Base-by-base conservation (phyloP, 148 eudicot species). In the Rhododendron mucronatum region DNA sequence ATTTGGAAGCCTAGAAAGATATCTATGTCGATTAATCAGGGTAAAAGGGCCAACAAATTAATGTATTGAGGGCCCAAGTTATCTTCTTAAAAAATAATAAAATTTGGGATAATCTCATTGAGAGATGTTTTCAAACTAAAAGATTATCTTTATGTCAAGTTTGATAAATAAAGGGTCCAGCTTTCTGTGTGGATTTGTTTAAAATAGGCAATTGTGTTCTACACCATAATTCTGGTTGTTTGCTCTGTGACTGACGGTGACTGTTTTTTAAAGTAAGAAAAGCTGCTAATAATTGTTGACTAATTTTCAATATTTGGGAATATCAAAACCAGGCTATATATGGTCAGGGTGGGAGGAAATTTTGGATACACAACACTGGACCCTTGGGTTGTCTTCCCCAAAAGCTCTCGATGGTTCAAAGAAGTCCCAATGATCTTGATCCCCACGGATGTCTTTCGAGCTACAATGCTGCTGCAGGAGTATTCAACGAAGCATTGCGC, bases 341-440 rank as follows among this genome's bases (percentile, higher is more conserved):
- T 82, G 89, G 86, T 88, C 90, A 93, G 90, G 99, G 98, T 67
- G 99, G 93, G 53, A 89, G 93, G 75, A 97, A 93, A 41, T 94
- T 95, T 77, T 95, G 98, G 98, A 87, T 97, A 83, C 99, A 95
- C 88, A 97, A 97, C 88, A 95, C 98, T 2, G 99, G 99, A 41
- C 99, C 99, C 57, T 84, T 97, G 48, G 99, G 99, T 65, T 97
- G 99, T 87, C 92, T 94, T 53, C 99, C 99, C 89, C 94, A 95
- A 87, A 92, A 93, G 85, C 93, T 96, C 10, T 88, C 92, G 84
- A 79, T 92, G 85, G 90, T 85, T 79, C 87, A 89, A 81, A 89
- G 84, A 78, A 89, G 82, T 61, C 67, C 90, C 21, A 45, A 78
- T 0, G 91, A 93, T 87, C 85, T 91, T 44, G 99, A 97, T 88